Evolutionary conservation across 2,329 filamentous ascomycete genomes (phyloP).

Genomic region (Phialemonium atrogriseum): DNA sequence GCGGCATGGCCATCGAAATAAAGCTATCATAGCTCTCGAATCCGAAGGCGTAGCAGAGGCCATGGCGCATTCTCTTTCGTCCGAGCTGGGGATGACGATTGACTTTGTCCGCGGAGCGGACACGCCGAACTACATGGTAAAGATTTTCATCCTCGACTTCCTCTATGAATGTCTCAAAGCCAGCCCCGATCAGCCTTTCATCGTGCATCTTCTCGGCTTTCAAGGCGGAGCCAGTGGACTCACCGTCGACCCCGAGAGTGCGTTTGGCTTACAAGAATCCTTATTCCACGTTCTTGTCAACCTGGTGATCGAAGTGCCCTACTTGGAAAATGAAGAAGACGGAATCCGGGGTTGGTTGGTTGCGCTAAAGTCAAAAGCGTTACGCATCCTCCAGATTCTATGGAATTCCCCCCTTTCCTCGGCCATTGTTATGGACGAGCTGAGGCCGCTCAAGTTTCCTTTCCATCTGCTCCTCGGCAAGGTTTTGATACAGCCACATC

Average conservation of each 20-base stretch:
- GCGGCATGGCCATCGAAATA: conserved; percentile 62
- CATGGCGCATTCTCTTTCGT: conserved; percentile 66
- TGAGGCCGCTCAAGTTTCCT: conserved; percentile 73
- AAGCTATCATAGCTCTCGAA: conserved; percentile 82
- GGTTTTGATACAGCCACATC: conserved; percentile 57
- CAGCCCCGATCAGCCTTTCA: conserved; percentile 68
- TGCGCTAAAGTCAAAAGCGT: conserved; percentile 57
- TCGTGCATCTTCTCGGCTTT: conserved; percentile 90
- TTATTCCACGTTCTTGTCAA: conserved; percentile 76
- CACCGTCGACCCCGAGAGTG: conserved; percentile 56
- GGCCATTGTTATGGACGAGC: conserved; percentile 64
- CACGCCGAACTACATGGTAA: conserved; percentile 69
- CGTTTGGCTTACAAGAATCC: conserved; percentile 65
- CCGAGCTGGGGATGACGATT: conserved; percentile 58
- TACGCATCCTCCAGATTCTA: conserved; percentile 69
- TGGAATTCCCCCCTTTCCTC: conserved; percentile 79
- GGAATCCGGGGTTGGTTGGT: conserved; percentile 61
- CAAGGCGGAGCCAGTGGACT: conserved; percentile 64
- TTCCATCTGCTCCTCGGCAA: conserved; percentile 68
- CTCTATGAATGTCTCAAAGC: conserved; percentile 71
- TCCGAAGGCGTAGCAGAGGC: conserved; percentile 70
- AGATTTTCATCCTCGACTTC: conserved; percentile 78
- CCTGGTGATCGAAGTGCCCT: conserved; percentile 61
- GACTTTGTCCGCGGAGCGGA: conserved; percentile 65
- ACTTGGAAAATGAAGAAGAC: conserved; percentile 38